phyloP scores from a whole-genome alignment of 805 yeast species.

The Schizosaccharomyces cryophilus region DNA sequence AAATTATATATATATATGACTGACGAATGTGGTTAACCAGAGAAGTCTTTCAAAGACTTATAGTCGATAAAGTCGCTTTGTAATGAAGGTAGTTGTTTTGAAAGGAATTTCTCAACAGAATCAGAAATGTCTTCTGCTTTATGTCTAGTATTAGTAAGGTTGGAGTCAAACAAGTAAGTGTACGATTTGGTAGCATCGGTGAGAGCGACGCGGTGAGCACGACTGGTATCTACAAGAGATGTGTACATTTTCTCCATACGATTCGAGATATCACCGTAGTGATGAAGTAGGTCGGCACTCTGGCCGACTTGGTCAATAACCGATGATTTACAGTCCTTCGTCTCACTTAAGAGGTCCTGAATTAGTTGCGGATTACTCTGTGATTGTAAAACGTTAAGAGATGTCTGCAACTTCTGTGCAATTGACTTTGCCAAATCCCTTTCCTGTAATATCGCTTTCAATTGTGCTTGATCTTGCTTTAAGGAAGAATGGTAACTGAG shows the following conservation, averaged over 20 bases:
- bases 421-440: no score
- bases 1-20: no score
- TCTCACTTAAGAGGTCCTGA: not conserved
- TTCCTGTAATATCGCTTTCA: no score
- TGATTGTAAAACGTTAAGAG: no score
- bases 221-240: not conserved
- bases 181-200: not conserved
- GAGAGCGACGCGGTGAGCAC: not conserved
- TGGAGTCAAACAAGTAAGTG: not conserved
- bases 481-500: no score
- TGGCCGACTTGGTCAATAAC: not conserved
- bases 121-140: not conserved
- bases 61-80: not conserved
- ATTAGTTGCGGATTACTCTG: no score
- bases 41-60: not conserved
- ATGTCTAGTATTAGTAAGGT: not conserved
- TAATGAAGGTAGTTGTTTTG: not conserved
- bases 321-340: not conserved
- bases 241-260: not conserved
- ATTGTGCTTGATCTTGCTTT: no score
- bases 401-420: no score
- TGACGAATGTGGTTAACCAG: not conserved
- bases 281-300: not conserved
- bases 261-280: not conserved
- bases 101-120: not conserved